Evolutionary conservation across 495 filamentous ascomycete genomes (phyloP), one percentile per base, ranked within the genome.

Genomic region (Aspergillus saccharolyticus): DNA sequence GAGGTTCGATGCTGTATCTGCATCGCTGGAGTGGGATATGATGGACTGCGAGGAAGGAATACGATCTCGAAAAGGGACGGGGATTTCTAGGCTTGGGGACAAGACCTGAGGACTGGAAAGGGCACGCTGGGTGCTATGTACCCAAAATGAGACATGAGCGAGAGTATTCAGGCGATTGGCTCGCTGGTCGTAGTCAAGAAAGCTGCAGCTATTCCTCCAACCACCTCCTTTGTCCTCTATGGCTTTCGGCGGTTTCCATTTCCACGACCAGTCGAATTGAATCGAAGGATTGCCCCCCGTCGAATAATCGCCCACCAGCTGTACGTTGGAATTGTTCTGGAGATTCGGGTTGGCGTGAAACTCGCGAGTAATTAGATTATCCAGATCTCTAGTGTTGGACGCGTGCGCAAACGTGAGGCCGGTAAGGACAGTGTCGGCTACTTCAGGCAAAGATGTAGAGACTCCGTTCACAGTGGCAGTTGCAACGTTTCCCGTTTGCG

Each of bases 271-370:
- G 28, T 94, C 86, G 68, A 97, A 96, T 21, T 92, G 87, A 49
- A 96, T 88, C 4, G 90, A 91, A 12, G 85, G 75, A 58, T 79
- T 88, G 17, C 91, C 90, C 10, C 81, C 85, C 1, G 94, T 98
- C 0, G 84, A 79, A 70, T 83, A 96, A 67, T 94, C 90, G 0
- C 94, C 94, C 8, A 97, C 85, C 15, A 98, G 76, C 57, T 93
- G 88, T 14, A 98, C 94, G 70, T 96, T 97, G 21, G 91, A 83
- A 63, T 97, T 97, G 67, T 96, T 96, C 75, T 98, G 94, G 25
- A 98, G 75, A 69, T 98, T 98, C 0, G 95, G 94, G 62, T 98
- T 92, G 25, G 93, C 91, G 59, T 97, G 90, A 65, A 98, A 97
- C 70, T 98, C 94, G 59, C 91, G 79, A 19, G 90, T 97, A 45